Percentiles rank a stretch among this genome's conserved stretches.
These are phyloP conservation scores for Candida schatavii DNA, from an alignment of 805 yeast genomes.

Conservation along the genomic window DNA sequence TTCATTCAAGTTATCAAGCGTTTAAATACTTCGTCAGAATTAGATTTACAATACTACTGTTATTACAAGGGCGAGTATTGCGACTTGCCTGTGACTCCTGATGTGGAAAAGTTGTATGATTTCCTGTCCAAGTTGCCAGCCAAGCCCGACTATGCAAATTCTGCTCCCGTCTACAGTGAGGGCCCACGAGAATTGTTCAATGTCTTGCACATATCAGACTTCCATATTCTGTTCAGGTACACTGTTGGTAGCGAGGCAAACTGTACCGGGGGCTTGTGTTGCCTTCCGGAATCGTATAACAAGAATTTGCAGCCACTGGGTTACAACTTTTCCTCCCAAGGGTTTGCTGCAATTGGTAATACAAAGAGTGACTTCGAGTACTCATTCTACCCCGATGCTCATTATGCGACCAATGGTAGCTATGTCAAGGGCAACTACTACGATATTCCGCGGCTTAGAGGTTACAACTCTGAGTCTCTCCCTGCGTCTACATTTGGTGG, in stretches of 20 bases:
- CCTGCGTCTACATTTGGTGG: constrained; percentile 67
- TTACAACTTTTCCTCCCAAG: constrained; percentile 33
- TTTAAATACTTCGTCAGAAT: constrained; percentile 35
- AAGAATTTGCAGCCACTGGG: constrained; percentile 15
- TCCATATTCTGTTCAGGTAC: constrained; percentile 59
- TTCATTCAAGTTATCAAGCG: constrained; percentile 34
- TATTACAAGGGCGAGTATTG: constrained; percentile 46
- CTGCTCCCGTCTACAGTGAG: constrained; percentile 30
- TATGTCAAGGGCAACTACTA: constrained; percentile 33
- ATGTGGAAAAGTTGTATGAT: constrained; percentile 32
- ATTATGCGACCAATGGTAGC: constrained; percentile 20
- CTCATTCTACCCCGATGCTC: constrained; percentile 32
- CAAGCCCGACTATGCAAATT: constrained; percentile 11
- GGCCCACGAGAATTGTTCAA: constrained; percentile 41
- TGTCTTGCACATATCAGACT: constrained; percentile 65
- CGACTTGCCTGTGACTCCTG: constrained; percentile 51
- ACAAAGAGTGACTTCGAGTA: constrained; percentile 10
- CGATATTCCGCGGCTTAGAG: constrained; percentile 21
- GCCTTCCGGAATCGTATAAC: constrained; percentile 51
- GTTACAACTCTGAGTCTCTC: constrained; percentile 14
- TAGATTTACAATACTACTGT: constrained; percentile 52
- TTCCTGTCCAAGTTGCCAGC: constrained; percentile 36
- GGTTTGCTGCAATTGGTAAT: constrained; percentile 17
- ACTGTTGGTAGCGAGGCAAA: constrained; percentile 56
- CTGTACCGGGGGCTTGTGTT: constrained; percentile 57